Evolutionary conservation across 2,329 filamentous ascomycete species (phyloP).

Genomic region (Sarocladium brachiariae): DNA sequence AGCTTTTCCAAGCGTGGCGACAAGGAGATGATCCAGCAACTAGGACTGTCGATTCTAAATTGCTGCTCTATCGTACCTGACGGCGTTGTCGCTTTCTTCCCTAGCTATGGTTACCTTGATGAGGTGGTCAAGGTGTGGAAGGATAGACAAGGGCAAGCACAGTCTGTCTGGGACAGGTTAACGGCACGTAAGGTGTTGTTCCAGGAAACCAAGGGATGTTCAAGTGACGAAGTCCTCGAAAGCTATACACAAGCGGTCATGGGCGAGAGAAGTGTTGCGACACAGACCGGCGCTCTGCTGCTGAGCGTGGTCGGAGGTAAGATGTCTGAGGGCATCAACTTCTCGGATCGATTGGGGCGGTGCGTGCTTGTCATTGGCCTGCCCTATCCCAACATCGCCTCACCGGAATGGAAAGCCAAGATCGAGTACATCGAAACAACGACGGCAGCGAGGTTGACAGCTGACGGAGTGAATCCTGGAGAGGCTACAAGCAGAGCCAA

Average conservation of each 20-base stretch:
- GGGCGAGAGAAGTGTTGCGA: conserved; percentile 21
- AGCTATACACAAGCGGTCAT: conserved; percentile 66
- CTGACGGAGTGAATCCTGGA: conserved; percentile 16
- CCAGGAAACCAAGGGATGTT: conserved; percentile 44
- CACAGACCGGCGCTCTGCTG: conserved; percentile 53
- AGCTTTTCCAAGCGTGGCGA: conserved; percentile 73
- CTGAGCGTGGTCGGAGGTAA: conserved; percentile 91
- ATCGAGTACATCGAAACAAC: conserved; percentile 75
- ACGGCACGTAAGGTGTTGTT: conserved; percentile 56
- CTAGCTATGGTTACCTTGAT: conserved; percentile 86
- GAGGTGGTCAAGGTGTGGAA: conserved; percentile 62
- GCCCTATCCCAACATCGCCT: conserved; percentile 85
- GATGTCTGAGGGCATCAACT: conserved; percentile 97
- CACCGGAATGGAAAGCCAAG: conserved; percentile 88
- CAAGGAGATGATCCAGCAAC: conserved; percentile 61
- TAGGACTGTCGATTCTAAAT: conserved; percentile 67
- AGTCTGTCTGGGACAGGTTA: conserved; percentile 53
- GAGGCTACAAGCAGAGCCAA: conserved; percentile 32
- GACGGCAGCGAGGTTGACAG: conserved; percentile 30
- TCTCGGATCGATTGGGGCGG: conserved; percentile 82
- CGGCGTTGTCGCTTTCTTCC: conserved; percentile 90
- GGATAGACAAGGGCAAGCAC: conserved; percentile 20
- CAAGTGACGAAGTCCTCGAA: conserved; percentile 63
- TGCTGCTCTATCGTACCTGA: conserved; percentile 72
- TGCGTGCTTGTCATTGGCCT: conserved; percentile 88